Evolutionary conservation across 179 eudicot species (phyloP), one percentile per base, ranked within the genome.

Genomic region (Spergularia azorica): DNA sequence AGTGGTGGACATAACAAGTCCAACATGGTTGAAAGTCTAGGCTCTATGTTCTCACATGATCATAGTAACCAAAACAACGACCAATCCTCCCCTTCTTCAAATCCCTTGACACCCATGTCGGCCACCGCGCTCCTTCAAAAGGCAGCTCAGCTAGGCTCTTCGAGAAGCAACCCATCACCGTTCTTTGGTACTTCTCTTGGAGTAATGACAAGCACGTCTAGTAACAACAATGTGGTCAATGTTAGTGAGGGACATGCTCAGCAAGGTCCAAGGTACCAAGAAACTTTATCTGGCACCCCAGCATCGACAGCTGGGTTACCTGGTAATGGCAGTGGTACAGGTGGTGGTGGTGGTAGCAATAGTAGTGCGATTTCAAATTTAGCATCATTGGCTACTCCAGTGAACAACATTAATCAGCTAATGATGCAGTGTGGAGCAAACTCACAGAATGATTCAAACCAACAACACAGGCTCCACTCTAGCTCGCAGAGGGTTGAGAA

Each of bases 111-210:
- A 5, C 89, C 93, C 0, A 94, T 92, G 98, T 92, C 98, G 0
- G 98, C 98, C 54, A 94, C 97, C 15, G 98, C 98, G 1, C 90
- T 94, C 9, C 84, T 92, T 3, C 97, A 92, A 63, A 94, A 87
- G 80, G 98, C 97, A 4, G 97, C 98, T 38, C 97, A 89, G 51
- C 84, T 94, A 80, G 97, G 98, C 0, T 89, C 93, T 3, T 84
- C 92, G 2, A 75, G 87, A 18, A 90, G 90, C 83, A 86, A 78
- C 74, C 85, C 93, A 6, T 86, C 93, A 6, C 79, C 88, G 0
- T 72, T 85, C 56, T 70, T 84, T 11, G 91, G 87, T 0, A 83
- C 86, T 71, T 84, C 82, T 21, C 77, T 85, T 26, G 90, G 89
- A 51, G 83, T 83, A 54, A 48, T 79, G 54, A 80, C 84, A 82